phyloP scores from a whole-genome alignment of 768 basidiomycete genomes.

The Calocera viscosa region DNA sequence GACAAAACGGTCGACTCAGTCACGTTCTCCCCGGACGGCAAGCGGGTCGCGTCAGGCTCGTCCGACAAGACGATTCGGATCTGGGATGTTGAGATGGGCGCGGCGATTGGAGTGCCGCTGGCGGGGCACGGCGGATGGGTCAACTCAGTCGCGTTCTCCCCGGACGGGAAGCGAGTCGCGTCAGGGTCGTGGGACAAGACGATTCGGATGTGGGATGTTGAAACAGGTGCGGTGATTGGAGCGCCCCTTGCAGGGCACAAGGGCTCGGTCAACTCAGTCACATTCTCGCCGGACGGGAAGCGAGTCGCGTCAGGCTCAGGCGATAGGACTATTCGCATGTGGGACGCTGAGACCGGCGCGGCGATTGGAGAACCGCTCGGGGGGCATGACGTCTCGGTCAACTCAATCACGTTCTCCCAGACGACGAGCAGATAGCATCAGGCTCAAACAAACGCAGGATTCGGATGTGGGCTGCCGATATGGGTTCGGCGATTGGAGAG shows the following conservation, averaged over 20 bases:
- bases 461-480: constrained; percentile 35
- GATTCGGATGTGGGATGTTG: background rate
- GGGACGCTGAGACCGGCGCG: background rate
- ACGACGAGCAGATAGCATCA: constrained; percentile 33
- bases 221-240: background rate
- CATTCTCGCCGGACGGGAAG: background rate
- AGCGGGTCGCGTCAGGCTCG: constrained; percentile 9
- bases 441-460: constrained; percentile 33
- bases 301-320: background rate
- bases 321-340: background rate
- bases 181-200: constrained; percentile 10
- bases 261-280: no score
- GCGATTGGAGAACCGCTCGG: background rate
- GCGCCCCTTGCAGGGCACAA: constrained; percentile 3
- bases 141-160: no score
- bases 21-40: constrained; percentile 12
- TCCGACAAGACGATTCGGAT: constrained; percentile 11
- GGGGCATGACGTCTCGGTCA: background rate
- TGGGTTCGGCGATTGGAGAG: constrained; percentile 17
- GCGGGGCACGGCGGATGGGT: no score
- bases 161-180: background rate
- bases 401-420: constrained; percentile 16
- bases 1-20: background rate
- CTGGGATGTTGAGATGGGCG: no score
- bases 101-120: no score